These are phyloP conservation scores for Candida koratica DNA, from an alignment of 805 yeast species.

Conservation along the genomic window DNA sequence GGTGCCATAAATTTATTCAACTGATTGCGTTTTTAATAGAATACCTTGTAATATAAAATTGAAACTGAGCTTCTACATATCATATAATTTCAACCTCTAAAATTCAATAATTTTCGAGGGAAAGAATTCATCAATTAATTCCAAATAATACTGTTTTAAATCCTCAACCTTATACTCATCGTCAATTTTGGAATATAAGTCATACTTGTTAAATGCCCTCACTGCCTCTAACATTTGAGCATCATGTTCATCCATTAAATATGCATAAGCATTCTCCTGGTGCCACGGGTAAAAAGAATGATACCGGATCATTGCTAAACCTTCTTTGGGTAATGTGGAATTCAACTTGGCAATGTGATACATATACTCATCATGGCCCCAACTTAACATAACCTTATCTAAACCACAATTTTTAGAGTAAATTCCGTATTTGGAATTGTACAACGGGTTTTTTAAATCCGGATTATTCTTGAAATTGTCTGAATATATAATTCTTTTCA, in stretches of 20 bases:
- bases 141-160: constrained; percentile 55
- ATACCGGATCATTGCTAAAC: constrained; percentile 68
- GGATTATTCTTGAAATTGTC: constrained; percentile 59
- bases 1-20: constrained; percentile 54
- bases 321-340: constrained; percentile 61
- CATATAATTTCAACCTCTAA: constrained; percentile 20
- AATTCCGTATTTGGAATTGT: constrained; percentile 62
- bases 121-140: constrained; percentile 63
- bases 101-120: constrained; percentile 56
- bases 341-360: constrained; percentile 65
- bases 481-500: constrained; percentile 55
- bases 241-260: constrained; percentile 63
- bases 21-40: constrained; percentile 1
- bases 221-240: constrained; percentile 59
- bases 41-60: constrained; percentile 6
- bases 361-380: constrained; percentile 83
- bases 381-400: constrained; percentile 65
- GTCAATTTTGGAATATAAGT: constrained; percentile 61
- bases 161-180: constrained; percentile 44
- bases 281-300: constrained; percentile 79
- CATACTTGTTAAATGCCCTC: constrained; percentile 63
- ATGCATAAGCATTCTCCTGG: constrained; percentile 61
- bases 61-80: not conserved
- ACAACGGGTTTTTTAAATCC: constrained; percentile 59
- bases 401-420: constrained; percentile 63